Base-by-base conservation (phyloP, 352 stramenopile genomes). In the Thalassiosira livingstoniorum region DNA sequence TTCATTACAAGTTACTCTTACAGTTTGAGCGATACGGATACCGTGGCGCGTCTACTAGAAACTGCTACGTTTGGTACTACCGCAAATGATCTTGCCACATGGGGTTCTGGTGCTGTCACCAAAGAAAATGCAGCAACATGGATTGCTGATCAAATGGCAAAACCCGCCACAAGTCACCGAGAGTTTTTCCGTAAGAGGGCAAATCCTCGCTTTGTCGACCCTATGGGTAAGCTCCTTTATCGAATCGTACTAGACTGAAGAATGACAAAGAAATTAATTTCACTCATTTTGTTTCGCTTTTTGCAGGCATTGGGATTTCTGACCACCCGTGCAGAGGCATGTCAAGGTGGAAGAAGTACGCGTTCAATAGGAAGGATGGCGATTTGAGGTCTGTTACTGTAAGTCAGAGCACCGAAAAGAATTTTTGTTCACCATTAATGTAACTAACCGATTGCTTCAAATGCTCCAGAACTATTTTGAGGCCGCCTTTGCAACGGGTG, bases 61-160 rank as follows among this genome's bases (percentile, higher is more conserved):
- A 69, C 57, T 43, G 51, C 58, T 45, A 90, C 85, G 29, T 90
- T 88, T 80, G 85, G 85, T 61, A 84, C 82, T 0, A 90, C 73
- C 18, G 34, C 64, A 11, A 0, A 13, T 32, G 80, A 84, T 70
- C 57, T 90, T 43, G 23, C 47, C 23, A 43, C 35, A 51, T 83
- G 74, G 58, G 25, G 23, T 18, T 75, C 42, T 45, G 58, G 31
- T 29, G 4, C 39, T 70, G 34, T 85, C 21, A 82, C 68, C 29
- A 67, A 27, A 10, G 55, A 66, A 18, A 83, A 37, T 65, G 75
- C 45, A 10, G 75, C 69, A 23, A 4, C 67, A 63, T 89, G 82
- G 81, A 81, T 91, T 35, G 1, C 66, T 25, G 57, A 87, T 4
- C 81, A 91, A 37, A 87, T 91, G 42, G 62, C 43, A 27, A 61